A percentile compares a stretch with the other conserved stretches of the same genome.
These are phyloP conservation scores for Bipolaris zeicola DNA, from an alignment of 2,329 filamentous ascomycete species.

Conservation along the genomic window DNA sequence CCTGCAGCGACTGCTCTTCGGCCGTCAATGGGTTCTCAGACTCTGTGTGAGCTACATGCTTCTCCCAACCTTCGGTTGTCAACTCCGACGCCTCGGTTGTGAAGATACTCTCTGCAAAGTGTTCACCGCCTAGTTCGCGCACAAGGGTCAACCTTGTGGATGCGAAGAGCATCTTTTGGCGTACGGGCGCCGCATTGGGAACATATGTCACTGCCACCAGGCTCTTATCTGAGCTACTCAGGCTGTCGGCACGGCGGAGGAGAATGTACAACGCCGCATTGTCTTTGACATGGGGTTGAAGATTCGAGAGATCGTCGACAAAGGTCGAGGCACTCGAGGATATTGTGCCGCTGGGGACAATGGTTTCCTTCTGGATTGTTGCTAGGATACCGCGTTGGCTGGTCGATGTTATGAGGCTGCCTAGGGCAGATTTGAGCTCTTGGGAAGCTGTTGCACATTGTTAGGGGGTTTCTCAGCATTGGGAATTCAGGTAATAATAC, in stretches of 20 bases:
- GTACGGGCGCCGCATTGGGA: constrained; percentile 76
- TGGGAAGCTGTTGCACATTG: constrained; percentile 62
- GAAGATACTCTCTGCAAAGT: constrained; percentile 78
- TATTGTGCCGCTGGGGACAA: constrained; percentile 66
- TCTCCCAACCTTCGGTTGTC: constrained; percentile 70
- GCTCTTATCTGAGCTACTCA: constrained; percentile 45
- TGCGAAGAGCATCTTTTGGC: constrained; percentile 87
- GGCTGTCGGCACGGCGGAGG: constrained; percentile 67
- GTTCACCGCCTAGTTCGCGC: constrained; percentile 76
- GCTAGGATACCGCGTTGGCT: constrained; percentile 72
- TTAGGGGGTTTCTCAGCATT: constrained; percentile 18
- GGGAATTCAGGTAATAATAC: constrained; percentile 49
- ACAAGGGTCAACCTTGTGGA: constrained; percentile 75
- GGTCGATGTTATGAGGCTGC: constrained; percentile 66
- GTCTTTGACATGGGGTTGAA: constrained; percentile 67
- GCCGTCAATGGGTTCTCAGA: constrained; percentile 73
- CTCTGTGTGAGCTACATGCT: constrained; percentile 70
- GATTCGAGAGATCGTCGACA: constrained; percentile 65
- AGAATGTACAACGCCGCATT: constrained; percentile 75
- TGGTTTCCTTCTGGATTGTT: constrained; percentile 69
- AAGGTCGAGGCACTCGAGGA: constrained; percentile 61
- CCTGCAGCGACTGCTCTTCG: constrained; percentile 73
- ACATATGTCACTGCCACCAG: constrained; percentile 77
- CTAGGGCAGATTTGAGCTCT: constrained; percentile 78
- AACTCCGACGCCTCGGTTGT: constrained; percentile 73